Percentiles rank a stretch among this genome's conserved stretches.
These are phyloP conservation scores for Vitis vinifera DNA, from an alignment of 164 flowering plant genomes.

Conservation along the genomic window DNA sequence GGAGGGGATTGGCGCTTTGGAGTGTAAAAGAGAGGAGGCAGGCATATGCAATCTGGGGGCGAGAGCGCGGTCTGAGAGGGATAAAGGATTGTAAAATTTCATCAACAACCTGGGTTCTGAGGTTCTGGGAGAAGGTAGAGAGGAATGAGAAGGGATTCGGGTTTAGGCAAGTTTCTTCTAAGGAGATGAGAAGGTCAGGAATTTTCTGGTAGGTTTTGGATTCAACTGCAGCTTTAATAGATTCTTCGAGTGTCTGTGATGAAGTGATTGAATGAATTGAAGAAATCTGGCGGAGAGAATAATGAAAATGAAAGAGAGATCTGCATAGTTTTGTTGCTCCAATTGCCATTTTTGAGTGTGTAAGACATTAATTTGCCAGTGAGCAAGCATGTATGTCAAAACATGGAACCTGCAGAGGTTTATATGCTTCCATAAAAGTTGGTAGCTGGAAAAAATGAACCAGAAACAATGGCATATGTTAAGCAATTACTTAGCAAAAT, in stretches of 20 bases:
- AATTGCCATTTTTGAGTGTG: slow-evolving; percentile 4
- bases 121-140: slow-evolving; percentile 33
- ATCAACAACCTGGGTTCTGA: slow-evolving; percentile 48
- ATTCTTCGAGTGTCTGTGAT: slow-evolving; percentile 31
- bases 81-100: slow-evolving; percentile 65
- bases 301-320: neutral
- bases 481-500: neutral
- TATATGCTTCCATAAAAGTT: neutral
- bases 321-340: slow-evolving; percentile 6
- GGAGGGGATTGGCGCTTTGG: slow-evolving; percentile 52
- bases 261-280: slow-evolving; percentile 11
- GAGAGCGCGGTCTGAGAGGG: slow-evolving; percentile 58
- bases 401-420: slow-evolving; percentile 7
- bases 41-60: slow-evolving; percentile 28
- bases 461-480: neutral
- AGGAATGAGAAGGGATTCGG: slow-evolving; percentile 70
- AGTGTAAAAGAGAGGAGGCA: slow-evolving; percentile 59
- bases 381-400: neutral
- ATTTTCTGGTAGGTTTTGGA: slow-evolving; percentile 47
- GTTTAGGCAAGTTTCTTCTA: slow-evolving; percentile 22
- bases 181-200: slow-evolving; percentile 41
- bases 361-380: neutral
- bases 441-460: neutral
- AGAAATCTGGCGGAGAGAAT: slow-evolving; percentile 6
- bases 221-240: slow-evolving; percentile 47